Percentiles rank a stretch among this genome's conserved stretches.
Evolutionary conservation across 192 early-diverging fungal species (phyloP).

Genomic region (Spizellomyces sp.): DNA sequence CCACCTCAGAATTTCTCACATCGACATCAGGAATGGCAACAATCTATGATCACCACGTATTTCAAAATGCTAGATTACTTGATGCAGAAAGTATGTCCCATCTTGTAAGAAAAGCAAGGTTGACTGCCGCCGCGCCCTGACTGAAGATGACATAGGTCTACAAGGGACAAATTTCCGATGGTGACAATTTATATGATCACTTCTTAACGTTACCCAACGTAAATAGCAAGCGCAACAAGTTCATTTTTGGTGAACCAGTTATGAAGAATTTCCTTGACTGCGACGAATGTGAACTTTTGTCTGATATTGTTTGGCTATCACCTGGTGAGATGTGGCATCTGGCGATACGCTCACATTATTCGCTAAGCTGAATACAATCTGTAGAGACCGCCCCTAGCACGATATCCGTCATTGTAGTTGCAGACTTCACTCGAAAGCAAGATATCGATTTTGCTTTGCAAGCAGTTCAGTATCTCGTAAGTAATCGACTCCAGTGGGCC

Average conservation of each 20-base stretch:
- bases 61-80: slow-evolving; percentile 56
- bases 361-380: too few species aligned
- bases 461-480: too few species aligned
- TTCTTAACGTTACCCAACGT: slow-evolving; percentile 68
- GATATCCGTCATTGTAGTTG: slow-evolving; percentile 33
- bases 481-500: background rate
- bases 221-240: slow-evolving; percentile 63
- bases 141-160: slow-evolving; percentile 40
- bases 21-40: slow-evolving; percentile 48
- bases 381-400: too few species aligned
- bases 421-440: slow-evolving; percentile 26
- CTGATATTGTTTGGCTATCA: too few species aligned
- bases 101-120: too few species aligned
- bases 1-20: too few species aligned
- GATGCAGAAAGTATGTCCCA: slow-evolving; percentile 30
- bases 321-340: too few species aligned
- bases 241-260: slow-evolving; percentile 53
- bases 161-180: slow-evolving; percentile 50
- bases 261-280: slow-evolving; percentile 17
- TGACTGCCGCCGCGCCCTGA: too few species aligned
- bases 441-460: too few species aligned
- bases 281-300: background rate
- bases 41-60: slow-evolving; percentile 53
- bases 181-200: slow-evolving; percentile 68
- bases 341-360: too few species aligned